Conservation (phyloP, 228 moss, liverwort and hornwort genomes). For the Sphagnum magellanicum region DNA sequence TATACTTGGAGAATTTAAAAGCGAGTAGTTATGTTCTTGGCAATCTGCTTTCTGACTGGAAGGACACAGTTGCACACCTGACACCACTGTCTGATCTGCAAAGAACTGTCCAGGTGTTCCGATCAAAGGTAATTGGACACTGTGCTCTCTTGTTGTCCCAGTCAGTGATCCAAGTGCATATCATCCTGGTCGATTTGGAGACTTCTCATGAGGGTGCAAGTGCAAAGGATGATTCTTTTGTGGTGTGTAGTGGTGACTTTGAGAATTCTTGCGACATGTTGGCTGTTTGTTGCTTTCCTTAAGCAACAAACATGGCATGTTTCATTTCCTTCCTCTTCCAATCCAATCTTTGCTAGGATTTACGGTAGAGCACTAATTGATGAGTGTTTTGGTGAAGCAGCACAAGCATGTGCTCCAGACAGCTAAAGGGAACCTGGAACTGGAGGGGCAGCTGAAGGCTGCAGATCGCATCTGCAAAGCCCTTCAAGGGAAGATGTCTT, state of each 20-base stretch:
- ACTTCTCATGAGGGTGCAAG: too few relatives aligned
- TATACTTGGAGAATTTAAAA: conserved; percentile 74
- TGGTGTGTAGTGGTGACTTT: too few relatives aligned
- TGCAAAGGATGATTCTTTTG: too few relatives aligned
- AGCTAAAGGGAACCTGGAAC: conserved; percentile 32
- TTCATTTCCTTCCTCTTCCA: too few relatives aligned
- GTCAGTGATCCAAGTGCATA: too few relatives aligned
- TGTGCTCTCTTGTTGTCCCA: too few relatives aligned
- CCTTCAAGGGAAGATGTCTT: conserved; percentile 65
- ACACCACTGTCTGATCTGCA: conserved; percentile 39
- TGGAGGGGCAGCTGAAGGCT: conserved; percentile 54
- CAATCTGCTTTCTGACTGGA: conserved; percentile 62
- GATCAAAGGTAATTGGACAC: conserved; percentile 42
- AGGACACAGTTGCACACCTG: conserved; percentile 49
- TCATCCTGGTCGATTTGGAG: too few relatives aligned
- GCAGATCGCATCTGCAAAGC: conserved; percentile 70
- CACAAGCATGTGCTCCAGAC: conserved; percentile 52
- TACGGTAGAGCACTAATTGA: too few relatives aligned
- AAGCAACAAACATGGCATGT: too few relatives aligned
- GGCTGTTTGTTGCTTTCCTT: too few relatives aligned
- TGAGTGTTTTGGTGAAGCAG: conserved; percentile 27
- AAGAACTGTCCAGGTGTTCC: conserved; percentile 57
- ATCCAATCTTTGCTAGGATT: too few relatives aligned
- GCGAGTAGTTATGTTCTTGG: conserved; percentile 64
- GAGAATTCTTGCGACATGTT: too few relatives aligned